These are phyloP conservation scores for Sporothrix phasma DNA, from an alignment of 2,329 filamentous ascomycete species.

Conservation along the genomic window DNA sequence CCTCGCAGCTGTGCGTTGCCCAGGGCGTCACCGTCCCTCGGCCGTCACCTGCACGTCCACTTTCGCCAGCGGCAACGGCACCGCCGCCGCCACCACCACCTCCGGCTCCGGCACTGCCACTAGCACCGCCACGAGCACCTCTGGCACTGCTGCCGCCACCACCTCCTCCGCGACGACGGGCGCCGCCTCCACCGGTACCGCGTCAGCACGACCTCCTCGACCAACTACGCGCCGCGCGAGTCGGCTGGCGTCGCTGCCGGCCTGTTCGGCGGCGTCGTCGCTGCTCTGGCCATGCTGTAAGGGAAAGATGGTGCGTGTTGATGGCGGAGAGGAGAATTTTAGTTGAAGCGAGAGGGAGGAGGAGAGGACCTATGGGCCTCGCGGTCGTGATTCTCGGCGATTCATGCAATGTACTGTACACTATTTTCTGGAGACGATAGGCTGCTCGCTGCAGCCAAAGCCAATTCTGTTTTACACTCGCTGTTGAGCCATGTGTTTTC, in stretches of 20 bases:
- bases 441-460: neutral
- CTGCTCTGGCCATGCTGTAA: slow-evolving; percentile 21
- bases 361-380: neutral
- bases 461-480: neutral
- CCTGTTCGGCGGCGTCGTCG: slow-evolving; percentile 19
- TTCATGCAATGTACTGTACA: neutral
- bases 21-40: slow-evolving; percentile 27
- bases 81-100: slow-evolving; percentile 11
- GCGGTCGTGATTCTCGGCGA: neutral
- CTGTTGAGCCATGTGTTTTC: neutral
- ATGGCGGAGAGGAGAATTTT: neutral
- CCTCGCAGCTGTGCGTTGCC: slow-evolving; percentile 26
- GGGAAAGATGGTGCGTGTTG: neutral
- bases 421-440: neutral
- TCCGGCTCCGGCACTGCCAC: slow-evolving; percentile 15
- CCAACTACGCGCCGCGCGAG: slow-evolving; percentile 14
- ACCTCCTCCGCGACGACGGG: neutral
- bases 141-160: neutral
- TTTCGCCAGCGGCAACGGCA: neutral
- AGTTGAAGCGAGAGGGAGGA: neutral
- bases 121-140: slow-evolving; percentile 10
- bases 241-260: slow-evolving; percentile 16
- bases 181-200: slow-evolving; percentile 3
- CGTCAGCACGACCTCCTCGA: slow-evolving; percentile 15
- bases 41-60: slow-evolving; percentile 24